phyloP scores from a whole-genome alignment of 2,329 filamentous ascomycete species.

The Botryosphaeria agaves region DNA sequence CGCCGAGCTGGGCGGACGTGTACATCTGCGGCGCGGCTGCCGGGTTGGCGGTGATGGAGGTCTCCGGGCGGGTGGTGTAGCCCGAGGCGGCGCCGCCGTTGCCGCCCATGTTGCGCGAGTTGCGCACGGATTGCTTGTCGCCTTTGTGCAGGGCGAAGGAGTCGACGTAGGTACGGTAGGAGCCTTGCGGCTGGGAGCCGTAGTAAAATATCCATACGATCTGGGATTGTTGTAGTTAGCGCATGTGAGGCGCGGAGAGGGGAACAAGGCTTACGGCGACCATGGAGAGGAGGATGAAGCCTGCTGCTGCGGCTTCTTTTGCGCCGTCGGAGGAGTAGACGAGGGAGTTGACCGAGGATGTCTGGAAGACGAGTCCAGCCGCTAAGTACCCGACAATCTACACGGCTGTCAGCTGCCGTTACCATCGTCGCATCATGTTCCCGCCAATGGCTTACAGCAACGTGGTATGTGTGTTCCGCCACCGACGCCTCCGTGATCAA shows the following conservation, averaged over 20 bases:
- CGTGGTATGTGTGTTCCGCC: conserved; percentile 72
- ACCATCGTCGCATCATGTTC: background rate
- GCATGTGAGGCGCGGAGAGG: background rate
- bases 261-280: conserved; percentile 45
- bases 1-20: conserved; percentile 83
- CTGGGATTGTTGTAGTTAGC: conserved; percentile 28
- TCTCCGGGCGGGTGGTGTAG: conserved; percentile 83
- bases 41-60: conserved; percentile 53
- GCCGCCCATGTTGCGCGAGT: conserved; percentile 53
- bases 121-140: conserved; percentile 36
- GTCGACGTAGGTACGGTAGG: conserved; percentile 80
- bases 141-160: conserved; percentile 93
- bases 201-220: conserved; percentile 99
- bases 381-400: conserved; percentile 71
- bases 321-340: conserved; percentile 60
- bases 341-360: conserved; percentile 69
- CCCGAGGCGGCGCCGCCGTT: conserved; percentile 52
- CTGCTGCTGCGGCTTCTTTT: conserved; percentile 74
- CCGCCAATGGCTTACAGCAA: conserved; percentile 48
- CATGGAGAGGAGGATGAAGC: conserved; percentile 88
- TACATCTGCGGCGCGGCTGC: conserved; percentile 90
- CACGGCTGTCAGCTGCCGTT: background rate
- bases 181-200: conserved; percentile 74
- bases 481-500: conserved; percentile 73
- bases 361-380: conserved; percentile 68